Evolutionary conservation across 2,329 filamentous ascomycete species (phyloP).

Genomic region (Arthroderma uncinatum): DNA sequence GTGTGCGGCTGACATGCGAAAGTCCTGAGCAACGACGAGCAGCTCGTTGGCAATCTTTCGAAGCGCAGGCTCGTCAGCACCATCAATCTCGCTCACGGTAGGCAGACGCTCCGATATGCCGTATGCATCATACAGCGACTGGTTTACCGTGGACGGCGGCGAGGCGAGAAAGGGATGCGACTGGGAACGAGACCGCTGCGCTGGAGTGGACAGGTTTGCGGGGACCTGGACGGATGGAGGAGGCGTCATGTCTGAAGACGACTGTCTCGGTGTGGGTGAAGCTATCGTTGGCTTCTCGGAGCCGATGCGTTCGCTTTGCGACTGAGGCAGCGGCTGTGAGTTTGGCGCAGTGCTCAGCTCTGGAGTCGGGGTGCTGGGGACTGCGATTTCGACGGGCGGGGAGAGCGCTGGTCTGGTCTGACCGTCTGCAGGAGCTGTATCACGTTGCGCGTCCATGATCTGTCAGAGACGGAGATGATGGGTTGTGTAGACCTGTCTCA

Average conservation of each 20-base stretch:
- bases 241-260: conserved; percentile 47
- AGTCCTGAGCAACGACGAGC: conserved; percentile 46
- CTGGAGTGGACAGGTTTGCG: conserved; percentile 19
- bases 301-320: conserved; percentile 14
- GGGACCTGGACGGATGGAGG: conserved; percentile 52
- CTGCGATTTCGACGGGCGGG: neutral
- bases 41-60: conserved; percentile 45
- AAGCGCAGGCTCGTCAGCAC: conserved; percentile 42
- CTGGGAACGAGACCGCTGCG: conserved; percentile 33
- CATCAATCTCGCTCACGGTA: conserved; percentile 41
- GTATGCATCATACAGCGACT: conserved; percentile 32
- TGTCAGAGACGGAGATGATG: neutral
- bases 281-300: conserved; percentile 5
- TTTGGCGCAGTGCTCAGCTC: neutral
- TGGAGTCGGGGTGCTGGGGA: conserved; percentile 1
- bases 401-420: neutral
- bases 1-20: conserved; percentile 76
- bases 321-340: neutral
- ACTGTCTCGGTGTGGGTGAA: conserved; percentile 35
- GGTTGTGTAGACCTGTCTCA: too few species aligned
- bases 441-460: neutral
- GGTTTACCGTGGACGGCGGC: conserved; percentile 39
- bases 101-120: conserved; percentile 36
- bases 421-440: neutral
- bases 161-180: conserved; percentile 31